These are phyloP conservation scores for Cyclotella sp. DNA, from an alignment of 108 stramenopile species.

Conservation along the genomic window DNA sequence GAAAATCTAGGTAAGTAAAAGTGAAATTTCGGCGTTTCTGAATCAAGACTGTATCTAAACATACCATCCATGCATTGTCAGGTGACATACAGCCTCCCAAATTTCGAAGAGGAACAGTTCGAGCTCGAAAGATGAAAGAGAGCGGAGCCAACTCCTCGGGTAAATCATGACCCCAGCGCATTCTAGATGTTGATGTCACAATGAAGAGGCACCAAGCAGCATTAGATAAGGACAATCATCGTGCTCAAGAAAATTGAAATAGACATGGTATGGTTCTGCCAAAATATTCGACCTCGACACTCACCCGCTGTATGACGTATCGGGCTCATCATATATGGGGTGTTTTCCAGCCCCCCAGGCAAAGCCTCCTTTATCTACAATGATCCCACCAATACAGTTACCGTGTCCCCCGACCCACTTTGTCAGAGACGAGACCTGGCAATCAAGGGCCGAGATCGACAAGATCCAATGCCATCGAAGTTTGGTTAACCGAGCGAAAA, in stretches of 20 bases:
- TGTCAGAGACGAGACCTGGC: constrained; percentile 66
- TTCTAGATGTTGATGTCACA: too few species aligned
- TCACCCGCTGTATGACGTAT: constrained; percentile 66
- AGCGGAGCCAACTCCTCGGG: constrained; percentile 72
- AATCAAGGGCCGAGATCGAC: too few species aligned
- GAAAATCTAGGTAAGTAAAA: background rate
- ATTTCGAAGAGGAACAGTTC: constrained; percentile 82
- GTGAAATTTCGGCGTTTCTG: background rate
- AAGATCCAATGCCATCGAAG: too few species aligned
- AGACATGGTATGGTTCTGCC: too few species aligned
- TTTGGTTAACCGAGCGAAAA: background rate
- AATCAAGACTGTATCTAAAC: too few species aligned
- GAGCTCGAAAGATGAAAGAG: constrained; percentile 75
- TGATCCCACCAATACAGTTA: constrained; percentile 69
- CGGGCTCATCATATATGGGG: constrained; percentile 74
- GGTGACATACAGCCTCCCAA: constrained; percentile 86
- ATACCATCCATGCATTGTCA: constrained; percentile 76
- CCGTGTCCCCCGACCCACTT: constrained; percentile 95
- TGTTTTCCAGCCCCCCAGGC: constrained; percentile 85
- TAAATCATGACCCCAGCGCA: constrained; percentile 83
- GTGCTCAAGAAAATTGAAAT: too few species aligned
- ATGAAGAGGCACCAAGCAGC: background rate
- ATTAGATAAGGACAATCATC: background rate
- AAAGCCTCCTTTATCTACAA: constrained; percentile 77
- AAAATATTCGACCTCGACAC: background rate